Evolutionary conservation across 495 filamentous ascomycete species (phyloP).

Genomic region (Elasticomyces elasticus): DNA sequence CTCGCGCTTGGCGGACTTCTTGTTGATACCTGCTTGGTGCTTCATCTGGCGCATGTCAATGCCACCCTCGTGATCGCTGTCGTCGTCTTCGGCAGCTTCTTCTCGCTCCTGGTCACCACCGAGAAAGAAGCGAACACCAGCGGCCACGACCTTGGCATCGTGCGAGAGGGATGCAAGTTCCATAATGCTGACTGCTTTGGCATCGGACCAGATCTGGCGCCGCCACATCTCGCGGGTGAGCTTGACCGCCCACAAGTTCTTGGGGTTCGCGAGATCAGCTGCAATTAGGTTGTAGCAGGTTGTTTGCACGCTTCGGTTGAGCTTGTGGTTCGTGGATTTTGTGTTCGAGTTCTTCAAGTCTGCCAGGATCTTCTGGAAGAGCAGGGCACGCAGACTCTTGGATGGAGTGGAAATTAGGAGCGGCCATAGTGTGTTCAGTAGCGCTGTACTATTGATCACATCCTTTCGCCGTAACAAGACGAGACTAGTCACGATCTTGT

Average conservation of each 20-base stretch:
- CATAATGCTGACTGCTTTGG: conserved; percentile 86
- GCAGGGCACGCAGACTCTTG: conserved; percentile 70
- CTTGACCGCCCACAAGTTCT: conserved; percentile 90
- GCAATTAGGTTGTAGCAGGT: conserved; percentile 85
- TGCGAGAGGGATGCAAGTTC: conserved; percentile 74
- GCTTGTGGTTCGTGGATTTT: conserved; percentile 75
- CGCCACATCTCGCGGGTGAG: conserved; percentile 82
- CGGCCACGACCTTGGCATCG: conserved; percentile 80
- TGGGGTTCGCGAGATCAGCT: conserved; percentile 69
- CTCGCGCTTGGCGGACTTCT: conserved; percentile 82
- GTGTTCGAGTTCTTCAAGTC: conserved; percentile 78
- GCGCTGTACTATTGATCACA: conserved; percentile 67
- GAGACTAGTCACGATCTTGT: conserved; percentile 88
- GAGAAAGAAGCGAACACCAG: conserved; percentile 86
- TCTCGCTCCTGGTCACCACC: conserved; percentile 92
- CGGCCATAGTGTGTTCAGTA: conserved; percentile 84
- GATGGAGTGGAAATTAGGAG: conserved; percentile 78
- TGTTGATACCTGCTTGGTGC: conserved; percentile 83
- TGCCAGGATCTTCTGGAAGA: conserved; percentile 84
- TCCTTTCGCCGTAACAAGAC: conserved; percentile 84
- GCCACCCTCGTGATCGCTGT: conserved; percentile 67
- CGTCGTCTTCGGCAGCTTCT: conserved; percentile 82
- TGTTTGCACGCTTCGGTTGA: conserved; percentile 87
- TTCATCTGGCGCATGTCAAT: conserved; percentile 71
- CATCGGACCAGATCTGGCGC: conserved; percentile 77